phyloP scores from a whole-genome alignment of 2,329 filamentous ascomycete species.

The Fragosphaeria purpurea region DNA sequence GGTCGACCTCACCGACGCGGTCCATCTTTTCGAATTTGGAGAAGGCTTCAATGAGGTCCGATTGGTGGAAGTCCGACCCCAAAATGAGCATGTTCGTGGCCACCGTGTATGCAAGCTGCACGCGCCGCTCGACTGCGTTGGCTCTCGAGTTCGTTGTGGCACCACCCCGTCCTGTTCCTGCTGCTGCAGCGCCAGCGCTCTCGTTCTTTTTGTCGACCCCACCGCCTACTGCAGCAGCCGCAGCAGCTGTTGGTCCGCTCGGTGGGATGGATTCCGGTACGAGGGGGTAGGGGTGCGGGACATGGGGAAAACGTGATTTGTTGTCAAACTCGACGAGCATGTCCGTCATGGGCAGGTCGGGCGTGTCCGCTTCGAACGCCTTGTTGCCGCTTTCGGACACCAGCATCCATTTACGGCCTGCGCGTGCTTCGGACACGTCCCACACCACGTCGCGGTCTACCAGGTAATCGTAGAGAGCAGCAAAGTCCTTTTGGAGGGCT shows the following conservation, averaged over 20 bases:
- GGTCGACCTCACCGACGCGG: conserved; percentile 38
- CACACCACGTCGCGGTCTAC: conserved; percentile 58
- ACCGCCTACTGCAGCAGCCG: background rate
- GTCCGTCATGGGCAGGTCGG: conserved; percentile 54
- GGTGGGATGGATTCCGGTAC: conserved; percentile 44
- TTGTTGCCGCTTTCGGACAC: conserved; percentile 35
- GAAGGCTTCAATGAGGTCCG: conserved; percentile 45
- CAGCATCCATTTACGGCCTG: conserved; percentile 57
- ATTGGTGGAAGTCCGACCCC: conserved; percentile 41
- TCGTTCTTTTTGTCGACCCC: conserved; percentile 18
- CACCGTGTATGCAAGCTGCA: conserved; percentile 48
- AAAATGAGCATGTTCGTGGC: conserved; percentile 50
- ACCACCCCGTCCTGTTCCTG: conserved; percentile 14
- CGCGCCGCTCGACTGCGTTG: conserved; percentile 34
- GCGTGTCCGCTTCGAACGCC: conserved; percentile 38
- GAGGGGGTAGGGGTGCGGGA: conserved; percentile 57
- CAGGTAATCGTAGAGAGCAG: conserved; percentile 59
- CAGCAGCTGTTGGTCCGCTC: background rate
- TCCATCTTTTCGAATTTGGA: conserved; percentile 47
- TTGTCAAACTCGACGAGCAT: conserved; percentile 58
- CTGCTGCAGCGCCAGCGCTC: conserved; percentile 7
- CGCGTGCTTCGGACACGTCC: conserved; percentile 51
- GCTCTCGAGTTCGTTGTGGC: conserved; percentile 13
- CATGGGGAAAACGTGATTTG: conserved; percentile 50
- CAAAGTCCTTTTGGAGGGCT: conserved; percentile 55